Percentiles rank a stretch among this genome's conserved stretches.
Evolutionary conservation across 257 asterid species (phyloP).

Genomic region (Pogostemon cablin): DNA sequence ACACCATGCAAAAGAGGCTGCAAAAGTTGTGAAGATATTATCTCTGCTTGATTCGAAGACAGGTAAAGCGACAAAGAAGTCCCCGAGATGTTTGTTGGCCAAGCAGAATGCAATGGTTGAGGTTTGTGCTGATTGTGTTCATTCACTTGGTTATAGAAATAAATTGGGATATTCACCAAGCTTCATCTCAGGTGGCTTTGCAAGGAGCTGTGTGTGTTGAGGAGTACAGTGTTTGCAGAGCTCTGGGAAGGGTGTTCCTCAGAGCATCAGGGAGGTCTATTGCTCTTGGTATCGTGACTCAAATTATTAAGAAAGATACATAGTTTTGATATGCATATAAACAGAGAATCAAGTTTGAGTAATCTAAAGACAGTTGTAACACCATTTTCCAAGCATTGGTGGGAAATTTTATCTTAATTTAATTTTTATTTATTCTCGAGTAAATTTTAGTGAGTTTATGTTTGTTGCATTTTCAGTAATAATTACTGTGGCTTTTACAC

Average conservation of each 20-base stretch:
- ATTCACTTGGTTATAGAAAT: neutral
- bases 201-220: slow-evolving; percentile 76
- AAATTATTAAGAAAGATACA: slow-evolving; percentile 40
- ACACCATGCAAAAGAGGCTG: slow-evolving; percentile 86
- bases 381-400: neutral
- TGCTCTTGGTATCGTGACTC: slow-evolving; percentile 85
- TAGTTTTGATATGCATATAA: slow-evolving; percentile 14
- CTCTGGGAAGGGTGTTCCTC: slow-evolving; percentile 84
- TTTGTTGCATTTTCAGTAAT: too few relatives aligned
- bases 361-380: slow-evolving; percentile 20
- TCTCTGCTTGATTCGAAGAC: slow-evolving; percentile 87
- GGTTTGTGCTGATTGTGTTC: slow-evolving; percentile 48
- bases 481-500: too few relatives aligned
- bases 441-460: too few relatives aligned
- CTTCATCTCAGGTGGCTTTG: slow-evolving; percentile 56
- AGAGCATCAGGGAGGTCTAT: slow-evolving; percentile 83
- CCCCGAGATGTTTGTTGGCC: slow-evolving; percentile 80
- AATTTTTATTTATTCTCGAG: too few relatives aligned
- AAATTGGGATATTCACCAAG: neutral
- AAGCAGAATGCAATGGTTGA: slow-evolving; percentile 88
- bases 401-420: too few relatives aligned
- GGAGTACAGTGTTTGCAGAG: slow-evolving; percentile 64
- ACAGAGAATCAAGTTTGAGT: neutral
- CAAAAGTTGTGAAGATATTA: slow-evolving; percentile 65
- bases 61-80: slow-evolving; percentile 70